Percentiles rank a stretch among this genome's conserved stretches.
phyloP scores from a whole-genome alignment of 345 rosid genomes.

The Eucalyptus decipiens region DNA sequence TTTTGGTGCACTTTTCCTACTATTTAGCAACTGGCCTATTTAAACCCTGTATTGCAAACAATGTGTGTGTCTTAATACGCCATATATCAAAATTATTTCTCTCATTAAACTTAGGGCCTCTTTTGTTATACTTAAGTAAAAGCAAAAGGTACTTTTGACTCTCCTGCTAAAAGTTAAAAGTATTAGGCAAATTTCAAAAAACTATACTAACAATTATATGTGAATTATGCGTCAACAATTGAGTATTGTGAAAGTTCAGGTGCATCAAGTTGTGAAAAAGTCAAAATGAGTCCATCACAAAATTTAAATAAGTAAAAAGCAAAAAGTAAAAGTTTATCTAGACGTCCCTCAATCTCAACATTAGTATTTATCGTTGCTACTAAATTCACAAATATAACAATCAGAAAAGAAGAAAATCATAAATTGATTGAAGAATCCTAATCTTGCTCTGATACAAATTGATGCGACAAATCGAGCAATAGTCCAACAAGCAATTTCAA shows the following conservation, averaged over 20 bases:
- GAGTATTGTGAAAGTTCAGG: not conserved
- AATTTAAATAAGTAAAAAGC: too few relatives aligned
- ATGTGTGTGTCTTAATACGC: not conserved
- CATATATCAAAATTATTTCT: not conserved
- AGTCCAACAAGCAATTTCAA: not conserved
- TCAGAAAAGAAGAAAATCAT: not conserved
- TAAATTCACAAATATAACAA: not conserved
- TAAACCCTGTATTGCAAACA: not conserved
- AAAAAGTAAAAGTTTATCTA: too few relatives aligned
- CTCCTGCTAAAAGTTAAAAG: too few relatives aligned
- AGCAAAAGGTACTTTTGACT: too few relatives aligned
- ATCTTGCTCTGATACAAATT: not conserved
- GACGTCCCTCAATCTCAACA: not conserved
- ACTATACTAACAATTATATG: too few relatives aligned
- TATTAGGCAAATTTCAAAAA: too few relatives aligned
- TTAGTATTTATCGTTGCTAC: not conserved
- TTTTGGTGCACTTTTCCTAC: not conserved
- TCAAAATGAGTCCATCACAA: not conserved
- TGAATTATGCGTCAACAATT: not conserved
- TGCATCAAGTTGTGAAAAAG: not conserved
- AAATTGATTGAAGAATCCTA: not conserved
- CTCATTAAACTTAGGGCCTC: not conserved
- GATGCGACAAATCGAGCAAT: not conserved
- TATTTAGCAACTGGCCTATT: too few relatives aligned
- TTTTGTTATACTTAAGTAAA: too few relatives aligned